Conservation (phyloP, 2,329 filamentous ascomycete genomes). For the Cadophora gregata region DNA sequence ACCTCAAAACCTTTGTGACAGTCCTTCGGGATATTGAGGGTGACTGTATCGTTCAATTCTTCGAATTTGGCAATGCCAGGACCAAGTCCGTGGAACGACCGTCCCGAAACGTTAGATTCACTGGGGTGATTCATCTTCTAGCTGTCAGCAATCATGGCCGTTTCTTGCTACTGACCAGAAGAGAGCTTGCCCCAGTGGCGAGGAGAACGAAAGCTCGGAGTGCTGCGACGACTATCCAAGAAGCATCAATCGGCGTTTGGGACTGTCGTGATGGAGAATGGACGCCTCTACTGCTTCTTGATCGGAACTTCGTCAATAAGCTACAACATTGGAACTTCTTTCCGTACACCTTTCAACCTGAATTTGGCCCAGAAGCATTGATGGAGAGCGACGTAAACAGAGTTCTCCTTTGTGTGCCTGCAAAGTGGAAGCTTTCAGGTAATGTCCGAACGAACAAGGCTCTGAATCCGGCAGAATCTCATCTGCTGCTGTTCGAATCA, state of each 20-base stretch:
- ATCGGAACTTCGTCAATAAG: not conserved
- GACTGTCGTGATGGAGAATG: not conserved
- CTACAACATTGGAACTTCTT: not conserved
- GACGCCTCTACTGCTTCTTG: not conserved
- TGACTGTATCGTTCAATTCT: not conserved
- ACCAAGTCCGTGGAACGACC: not conserved
- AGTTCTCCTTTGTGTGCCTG: not conserved
- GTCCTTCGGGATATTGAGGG: not conserved
- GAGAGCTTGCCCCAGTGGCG: not conserved
- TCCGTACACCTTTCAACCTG: not conserved
- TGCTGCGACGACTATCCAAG: not conserved
- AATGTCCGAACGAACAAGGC: not conserved
- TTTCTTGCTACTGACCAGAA: conserved; percentile 4
- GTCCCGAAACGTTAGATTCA: not conserved
- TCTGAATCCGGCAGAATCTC: not conserved
- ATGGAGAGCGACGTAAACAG: not conserved
- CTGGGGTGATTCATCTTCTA: conserved; percentile 6
- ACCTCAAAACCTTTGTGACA: not conserved
- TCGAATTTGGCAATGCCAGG: not conserved
- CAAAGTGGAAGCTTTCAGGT: not conserved
- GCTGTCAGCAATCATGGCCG: conserved; percentile 7
- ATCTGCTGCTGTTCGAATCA: not conserved
- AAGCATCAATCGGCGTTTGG: not conserved
- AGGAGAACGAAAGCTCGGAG: not conserved
- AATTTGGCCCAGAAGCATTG: not conserved